A percentile compares a stretch with the other conserved stretches of the same genome.
These are phyloP conservation scores for Pistacia integerrima DNA, from an alignment of 345 rosid species.

Conservation along the genomic window DNA sequence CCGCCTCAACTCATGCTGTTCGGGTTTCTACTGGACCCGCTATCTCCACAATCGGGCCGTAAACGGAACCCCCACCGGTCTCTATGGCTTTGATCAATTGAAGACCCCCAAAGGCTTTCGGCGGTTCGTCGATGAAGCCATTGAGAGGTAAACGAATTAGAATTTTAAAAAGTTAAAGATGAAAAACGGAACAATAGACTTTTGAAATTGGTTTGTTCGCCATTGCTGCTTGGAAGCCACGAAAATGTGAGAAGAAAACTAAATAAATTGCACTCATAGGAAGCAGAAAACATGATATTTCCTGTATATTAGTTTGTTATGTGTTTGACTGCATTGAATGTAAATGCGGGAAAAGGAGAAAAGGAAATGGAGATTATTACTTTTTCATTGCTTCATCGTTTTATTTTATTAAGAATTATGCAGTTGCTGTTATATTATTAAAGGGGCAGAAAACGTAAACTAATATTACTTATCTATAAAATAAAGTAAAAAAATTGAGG, in stretches of 20 bases:
- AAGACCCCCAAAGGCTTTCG: constrained; percentile 79
- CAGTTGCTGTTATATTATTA: too few relatives aligned
- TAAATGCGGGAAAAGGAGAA: background rate
- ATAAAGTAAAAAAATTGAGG: too few relatives aligned
- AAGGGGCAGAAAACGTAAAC: too few relatives aligned
- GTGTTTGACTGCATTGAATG: background rate
- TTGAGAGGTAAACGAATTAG: constrained; percentile 55
- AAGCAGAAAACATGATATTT: background rate
- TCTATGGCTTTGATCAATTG: constrained; percentile 78
- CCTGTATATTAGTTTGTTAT: background rate
- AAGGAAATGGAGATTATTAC: background rate
- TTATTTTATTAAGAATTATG: background rate
- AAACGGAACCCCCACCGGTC: constrained; percentile 59
- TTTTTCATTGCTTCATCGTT: background rate
- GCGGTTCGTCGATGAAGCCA: constrained; percentile 86
- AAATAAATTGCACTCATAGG: background rate
- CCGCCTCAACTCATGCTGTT: constrained; percentile 17
- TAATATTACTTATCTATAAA: too few relatives aligned
- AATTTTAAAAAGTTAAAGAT: background rate
- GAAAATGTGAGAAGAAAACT: constrained; percentile 1
- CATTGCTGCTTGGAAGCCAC: background rate
- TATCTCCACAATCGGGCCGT: constrained; percentile 34
- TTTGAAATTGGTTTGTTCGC: background rate
- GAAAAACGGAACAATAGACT: background rate
- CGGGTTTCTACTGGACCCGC: constrained; percentile 30